These are phyloP conservation scores for Colletotrichum sp. DNA, from an alignment of 2,329 filamentous ascomycete genomes.

Conservation along the genomic window DNA sequence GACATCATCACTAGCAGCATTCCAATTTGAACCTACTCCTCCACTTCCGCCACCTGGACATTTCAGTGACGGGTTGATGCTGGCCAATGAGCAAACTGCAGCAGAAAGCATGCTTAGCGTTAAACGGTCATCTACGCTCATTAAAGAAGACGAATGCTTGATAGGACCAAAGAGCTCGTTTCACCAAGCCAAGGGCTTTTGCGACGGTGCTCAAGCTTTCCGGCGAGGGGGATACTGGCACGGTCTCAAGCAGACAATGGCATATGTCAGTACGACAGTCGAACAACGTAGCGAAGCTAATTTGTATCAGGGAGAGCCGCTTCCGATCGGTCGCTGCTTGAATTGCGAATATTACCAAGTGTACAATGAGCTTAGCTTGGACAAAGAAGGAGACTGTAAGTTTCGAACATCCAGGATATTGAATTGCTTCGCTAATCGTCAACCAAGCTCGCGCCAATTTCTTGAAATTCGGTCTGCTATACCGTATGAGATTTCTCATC, in stretches of 20 bases:
- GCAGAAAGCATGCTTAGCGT: neutral
- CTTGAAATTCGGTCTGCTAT: slow-evolving; percentile 36
- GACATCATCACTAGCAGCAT: neutral
- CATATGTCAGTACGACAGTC: slow-evolving; percentile 17
- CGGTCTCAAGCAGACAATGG: slow-evolving; percentile 35
- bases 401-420: neutral
- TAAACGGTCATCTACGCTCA: neutral
- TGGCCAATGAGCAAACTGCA: slow-evolving; percentile 2
- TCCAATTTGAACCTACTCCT: neutral
- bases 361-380: slow-evolving; percentile 34
- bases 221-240: slow-evolving; percentile 36
- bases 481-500: slow-evolving; percentile 45
- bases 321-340: slow-evolving; percentile 26
- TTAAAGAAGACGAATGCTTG: slow-evolving; percentile 6
- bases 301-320: slow-evolving; percentile 21
- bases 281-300: neutral
- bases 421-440: neutral
- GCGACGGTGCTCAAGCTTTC: slow-evolving; percentile 42
- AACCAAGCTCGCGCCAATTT: slow-evolving; percentile 37
- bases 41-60: neutral
- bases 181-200: slow-evolving; percentile 39
- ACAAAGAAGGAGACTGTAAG: slow-evolving; percentile 32
- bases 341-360: slow-evolving; percentile 29
- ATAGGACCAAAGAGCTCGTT: slow-evolving; percentile 41
- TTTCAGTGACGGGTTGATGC: slow-evolving; percentile 13